These are phyloP conservation scores for Suillus spraguei DNA, from an alignment of 768 basidiomycete genomes.

Conservation along the genomic window DNA sequence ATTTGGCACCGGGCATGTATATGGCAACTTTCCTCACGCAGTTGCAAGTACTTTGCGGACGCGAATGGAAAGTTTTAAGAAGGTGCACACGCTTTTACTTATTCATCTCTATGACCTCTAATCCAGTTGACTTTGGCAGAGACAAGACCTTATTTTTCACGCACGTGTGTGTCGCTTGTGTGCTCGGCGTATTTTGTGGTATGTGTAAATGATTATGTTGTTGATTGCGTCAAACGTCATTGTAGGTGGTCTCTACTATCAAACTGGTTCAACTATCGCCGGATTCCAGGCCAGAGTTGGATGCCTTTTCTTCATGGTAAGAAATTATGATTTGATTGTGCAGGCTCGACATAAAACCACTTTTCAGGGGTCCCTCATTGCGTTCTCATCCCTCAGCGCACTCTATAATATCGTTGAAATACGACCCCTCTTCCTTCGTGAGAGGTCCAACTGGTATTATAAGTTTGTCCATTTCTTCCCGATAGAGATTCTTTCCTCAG, in stretches of 20 bases:
- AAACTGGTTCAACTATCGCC: constrained; percentile 79
- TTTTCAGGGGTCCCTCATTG: constrained; percentile 79
- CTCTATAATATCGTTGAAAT: constrained; percentile 86
- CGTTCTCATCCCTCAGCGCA: constrained; percentile 90
- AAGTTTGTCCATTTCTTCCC: constrained; percentile 47
- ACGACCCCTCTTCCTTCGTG: constrained; percentile 86
- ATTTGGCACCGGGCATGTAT: constrained; percentile 40
- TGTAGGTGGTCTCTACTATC: constrained; percentile 81
- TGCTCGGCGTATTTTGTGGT: constrained; percentile 90
- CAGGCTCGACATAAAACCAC: constrained; percentile 13
- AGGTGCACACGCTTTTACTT: constrained; percentile 44
- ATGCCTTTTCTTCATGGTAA: constrained; percentile 89
- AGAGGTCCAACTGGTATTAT: constrained; percentile 85
- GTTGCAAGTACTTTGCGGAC: constrained; percentile 74
- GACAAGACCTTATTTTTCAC: constrained; percentile 84
- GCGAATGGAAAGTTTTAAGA: constrained; percentile 84
- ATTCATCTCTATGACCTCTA: not conserved
- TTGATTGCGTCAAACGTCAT: constrained; percentile 2
- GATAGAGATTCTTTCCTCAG: not conserved
- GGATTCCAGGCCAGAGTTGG: constrained; percentile 96
- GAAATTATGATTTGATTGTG: constrained; percentile 12
- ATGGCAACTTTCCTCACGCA: constrained; percentile 89
- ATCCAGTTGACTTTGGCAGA: constrained; percentile 37
- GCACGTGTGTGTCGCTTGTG: constrained; percentile 67
- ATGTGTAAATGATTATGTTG: constrained; percentile 21